A percentile compares a stretch with the other conserved stretches of the same genome.
phyloP scores from a whole-genome alignment of 768 basidiomycete genomes.

The Calvatia gigantea region DNA sequence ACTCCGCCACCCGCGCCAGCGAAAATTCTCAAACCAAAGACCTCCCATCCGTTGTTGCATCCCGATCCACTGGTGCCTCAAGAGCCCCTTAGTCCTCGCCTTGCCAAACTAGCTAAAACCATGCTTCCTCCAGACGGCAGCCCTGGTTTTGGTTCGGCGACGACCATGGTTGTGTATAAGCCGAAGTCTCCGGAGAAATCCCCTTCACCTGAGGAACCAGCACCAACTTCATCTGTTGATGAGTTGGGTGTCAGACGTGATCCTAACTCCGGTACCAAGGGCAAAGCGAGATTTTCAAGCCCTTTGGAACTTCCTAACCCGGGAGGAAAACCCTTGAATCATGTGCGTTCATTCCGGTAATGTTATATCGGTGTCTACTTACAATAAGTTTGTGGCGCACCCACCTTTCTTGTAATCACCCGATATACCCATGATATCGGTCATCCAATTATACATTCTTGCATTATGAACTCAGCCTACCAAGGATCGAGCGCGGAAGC shows the following conservation, averaged over 20 bases:
- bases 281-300: slow-evolving; percentile 19
- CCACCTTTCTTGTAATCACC: slow-evolving; percentile 22
- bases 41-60: slow-evolving; percentile 37
- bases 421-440: slow-evolving; percentile 28
- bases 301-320: slow-evolving; percentile 38
- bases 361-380: slow-evolving; percentile 44
- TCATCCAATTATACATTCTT: slow-evolving; percentile 22
- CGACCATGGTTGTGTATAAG: slow-evolving; percentile 68
- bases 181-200: slow-evolving; percentile 48
- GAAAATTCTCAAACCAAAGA: slow-evolving; percentile 29
- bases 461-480: slow-evolving; percentile 54
- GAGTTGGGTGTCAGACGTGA: slow-evolving; percentile 44
- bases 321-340: slow-evolving; percentile 66
- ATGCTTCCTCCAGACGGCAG: slow-evolving; percentile 27
- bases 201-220: slow-evolving; percentile 42
- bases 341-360: slow-evolving; percentile 85
- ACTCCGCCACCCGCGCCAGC: not conserved
- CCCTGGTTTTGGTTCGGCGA: slow-evolving; percentile 62
- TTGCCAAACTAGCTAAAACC: slow-evolving; percentile 19
- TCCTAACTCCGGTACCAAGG: slow-evolving; percentile 15
- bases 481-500: slow-evolving; percentile 68
- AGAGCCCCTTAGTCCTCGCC: slow-evolving; percentile 16
- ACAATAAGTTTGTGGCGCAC: slow-evolving; percentile 27
- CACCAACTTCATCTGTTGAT: slow-evolving; percentile 32
- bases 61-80: slow-evolving; percentile 15